Conservation (phyloP, 192 early-diverging fungal genomes). For the Lunasporangiospora selenospora region DNA sequence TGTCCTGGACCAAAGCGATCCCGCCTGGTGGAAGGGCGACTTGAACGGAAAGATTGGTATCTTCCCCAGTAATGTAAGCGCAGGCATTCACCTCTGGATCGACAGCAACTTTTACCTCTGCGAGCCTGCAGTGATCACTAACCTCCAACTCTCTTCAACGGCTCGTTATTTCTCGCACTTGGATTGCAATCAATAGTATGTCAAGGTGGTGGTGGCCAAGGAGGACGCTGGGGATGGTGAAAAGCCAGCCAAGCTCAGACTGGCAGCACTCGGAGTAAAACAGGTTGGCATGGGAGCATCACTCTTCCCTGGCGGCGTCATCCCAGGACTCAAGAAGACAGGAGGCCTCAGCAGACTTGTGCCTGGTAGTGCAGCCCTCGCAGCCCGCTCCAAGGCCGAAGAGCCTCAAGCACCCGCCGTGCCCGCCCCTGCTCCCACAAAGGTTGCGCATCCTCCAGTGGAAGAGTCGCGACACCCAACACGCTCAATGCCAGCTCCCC, state of each 20-base stretch:
- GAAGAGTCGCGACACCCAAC: too few relatives aligned
- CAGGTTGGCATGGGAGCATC: conserved; percentile 81
- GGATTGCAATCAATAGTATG: conserved; percentile 39
- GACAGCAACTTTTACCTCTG: not conserved
- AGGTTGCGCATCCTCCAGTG: conserved; percentile 19
- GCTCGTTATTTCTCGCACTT: too few relatives aligned
- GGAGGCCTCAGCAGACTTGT: conserved; percentile 33
- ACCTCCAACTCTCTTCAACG: too few relatives aligned
- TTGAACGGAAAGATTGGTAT: conserved; percentile 71
- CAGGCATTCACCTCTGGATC: not conserved
- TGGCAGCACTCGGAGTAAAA: conserved; percentile 81
- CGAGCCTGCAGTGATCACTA: too few relatives aligned
- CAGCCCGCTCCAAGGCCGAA: not conserved
- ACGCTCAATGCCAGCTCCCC: too few relatives aligned
- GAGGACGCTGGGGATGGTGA: conserved; percentile 21
- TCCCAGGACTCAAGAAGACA: conserved; percentile 72
- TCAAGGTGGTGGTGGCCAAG: conserved; percentile 47
- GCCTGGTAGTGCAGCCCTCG: not conserved
- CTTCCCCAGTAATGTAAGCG: conserved; percentile 68
- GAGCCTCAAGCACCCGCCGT: not conserved
- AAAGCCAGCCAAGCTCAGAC: conserved; percentile 57
- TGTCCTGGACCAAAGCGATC: conserved; percentile 63
- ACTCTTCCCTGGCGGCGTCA: conserved; percentile 72
- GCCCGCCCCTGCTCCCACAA: conserved; percentile 1
- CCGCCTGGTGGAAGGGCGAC: conserved; percentile 75